Evolutionary conservation across 2,329 filamentous ascomycete genomes (phyloP).

Genomic region (Talaromyces rugulosus): DNA sequence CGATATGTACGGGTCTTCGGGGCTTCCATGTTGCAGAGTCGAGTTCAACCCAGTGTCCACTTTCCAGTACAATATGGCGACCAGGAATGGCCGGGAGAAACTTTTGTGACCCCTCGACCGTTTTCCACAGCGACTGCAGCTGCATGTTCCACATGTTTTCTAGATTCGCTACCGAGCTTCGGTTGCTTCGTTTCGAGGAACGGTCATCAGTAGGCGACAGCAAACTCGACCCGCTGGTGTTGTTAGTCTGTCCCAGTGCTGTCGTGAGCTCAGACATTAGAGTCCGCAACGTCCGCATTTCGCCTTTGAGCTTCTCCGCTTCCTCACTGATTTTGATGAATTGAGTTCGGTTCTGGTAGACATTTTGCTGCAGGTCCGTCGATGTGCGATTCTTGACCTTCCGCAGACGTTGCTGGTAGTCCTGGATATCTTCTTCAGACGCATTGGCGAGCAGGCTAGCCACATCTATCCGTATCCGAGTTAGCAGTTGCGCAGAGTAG

Average conservation of each 20-base stretch:
- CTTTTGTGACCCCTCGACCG: constrained; percentile 96
- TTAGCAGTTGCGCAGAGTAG: neutral
- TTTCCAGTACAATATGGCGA: constrained; percentile 92
- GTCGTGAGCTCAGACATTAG: constrained; percentile 89
- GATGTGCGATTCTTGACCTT: constrained; percentile 74
- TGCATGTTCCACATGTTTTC: constrained; percentile 66
- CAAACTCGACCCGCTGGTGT: constrained; percentile 51
- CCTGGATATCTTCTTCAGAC: constrained; percentile 78
- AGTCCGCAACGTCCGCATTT: constrained; percentile 86
- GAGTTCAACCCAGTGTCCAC: constrained; percentile 88
- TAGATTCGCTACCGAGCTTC: constrained; percentile 78
- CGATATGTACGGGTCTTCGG: constrained; percentile 80
- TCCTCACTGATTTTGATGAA: constrained; percentile 99
- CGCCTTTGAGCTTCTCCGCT: constrained; percentile 92
- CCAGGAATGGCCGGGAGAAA: constrained; percentile 86
- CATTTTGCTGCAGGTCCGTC: constrained; percentile 84
- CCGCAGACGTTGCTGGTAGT: constrained; percentile 71
- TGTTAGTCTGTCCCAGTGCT: constrained; percentile 50
- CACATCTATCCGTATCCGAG: constrained; percentile 31
- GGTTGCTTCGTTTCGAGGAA: constrained; percentile 61
- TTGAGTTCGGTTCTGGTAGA: constrained; percentile 94
- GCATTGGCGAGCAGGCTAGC: constrained; percentile 73
- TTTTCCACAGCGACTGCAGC: constrained; percentile 83
- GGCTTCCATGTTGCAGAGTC: constrained; percentile 98
- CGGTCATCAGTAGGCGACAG: constrained; percentile 50